Conservation (phyloP, 148 eudicot genomes). For the Dysphania ambrosioides region DNA sequence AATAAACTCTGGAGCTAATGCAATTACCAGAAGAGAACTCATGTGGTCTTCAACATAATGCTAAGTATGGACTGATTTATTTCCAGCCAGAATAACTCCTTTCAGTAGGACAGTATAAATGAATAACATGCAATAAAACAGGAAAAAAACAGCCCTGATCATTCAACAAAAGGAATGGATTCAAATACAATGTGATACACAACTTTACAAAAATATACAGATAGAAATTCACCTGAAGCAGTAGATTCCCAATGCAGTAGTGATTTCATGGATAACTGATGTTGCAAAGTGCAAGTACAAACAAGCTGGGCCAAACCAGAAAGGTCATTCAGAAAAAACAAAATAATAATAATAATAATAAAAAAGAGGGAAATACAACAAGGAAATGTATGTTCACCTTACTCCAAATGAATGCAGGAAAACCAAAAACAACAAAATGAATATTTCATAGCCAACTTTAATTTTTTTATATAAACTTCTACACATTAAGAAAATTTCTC, state of each 20-base stretch:
- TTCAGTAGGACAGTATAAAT: background rate
- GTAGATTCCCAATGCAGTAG: slow-evolving; percentile 80
- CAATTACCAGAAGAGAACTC: background rate
- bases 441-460: background rate
- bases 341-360: too few species aligned
- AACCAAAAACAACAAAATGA: background rate
- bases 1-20: too few species aligned
- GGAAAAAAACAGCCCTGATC: background rate
- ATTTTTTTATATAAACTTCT: background rate
- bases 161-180: background rate
- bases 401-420: background rate
- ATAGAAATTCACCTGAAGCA: slow-evolving; percentile 76
- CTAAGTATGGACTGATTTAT: background rate
- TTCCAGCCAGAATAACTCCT: background rate
- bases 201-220: background rate
- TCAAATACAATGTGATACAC: background rate
- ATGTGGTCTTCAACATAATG: background rate
- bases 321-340: slow-evolving; percentile 1
- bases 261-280: slow-evolving; percentile 82
- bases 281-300: slow-evolving; percentile 88
- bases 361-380: background rate
- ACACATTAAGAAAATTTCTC: background rate
- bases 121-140: slow-evolving; percentile 1
- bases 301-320: slow-evolving; percentile 37
- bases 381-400: background rate